Percentiles rank a stretch among this genome's conserved stretches.
Conservation (phyloP, 2,329 filamentous ascomycete genomes). For the Talaromyces pinophilus region DNA sequence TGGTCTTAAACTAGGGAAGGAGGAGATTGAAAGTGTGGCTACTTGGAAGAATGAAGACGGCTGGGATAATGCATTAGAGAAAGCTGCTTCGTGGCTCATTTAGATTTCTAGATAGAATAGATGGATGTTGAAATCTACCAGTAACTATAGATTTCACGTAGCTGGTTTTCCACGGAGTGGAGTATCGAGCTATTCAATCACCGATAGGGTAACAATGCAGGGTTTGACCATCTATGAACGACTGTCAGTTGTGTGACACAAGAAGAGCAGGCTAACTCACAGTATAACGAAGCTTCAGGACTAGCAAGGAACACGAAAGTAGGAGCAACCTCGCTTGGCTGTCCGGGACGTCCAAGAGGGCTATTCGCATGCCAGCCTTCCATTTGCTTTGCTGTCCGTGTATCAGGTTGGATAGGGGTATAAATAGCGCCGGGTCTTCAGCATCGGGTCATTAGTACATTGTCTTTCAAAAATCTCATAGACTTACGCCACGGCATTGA, state of each 20-base stretch:
- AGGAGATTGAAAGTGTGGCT: conserved; percentile 42
- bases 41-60: conserved; percentile 41
- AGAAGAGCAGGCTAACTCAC: conserved; percentile 29
- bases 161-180: neutral
- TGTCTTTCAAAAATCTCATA: neutral
- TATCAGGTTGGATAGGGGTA: conserved; percentile 40
- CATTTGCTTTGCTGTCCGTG: conserved; percentile 39
- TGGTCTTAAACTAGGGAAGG: conserved; percentile 38
- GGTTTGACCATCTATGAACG: conserved; percentile 36
- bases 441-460: neutral
- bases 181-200: conserved; percentile 27
- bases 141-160: too few relatives aligned
- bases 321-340: conserved; percentile 44
- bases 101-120: conserved; percentile 19
- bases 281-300: conserved; percentile 37
- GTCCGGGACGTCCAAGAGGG: conserved; percentile 38
- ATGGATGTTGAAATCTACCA: neutral
- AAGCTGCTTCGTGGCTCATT: conserved; percentile 40
- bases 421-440: conserved; percentile 38
- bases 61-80: conserved; percentile 39
- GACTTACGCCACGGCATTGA: conserved; percentile 51
- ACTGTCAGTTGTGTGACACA: conserved; percentile 1
- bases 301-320: conserved; percentile 45
- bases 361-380: conserved; percentile 34
- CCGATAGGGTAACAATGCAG: conserved; percentile 40